Percentiles rank a stretch among this genome's conserved stretches.
These are phyloP conservation scores for Curvularia hawaiiensis DNA, from an alignment of 2,329 filamentous ascomycete species.

Conservation along the genomic window DNA sequence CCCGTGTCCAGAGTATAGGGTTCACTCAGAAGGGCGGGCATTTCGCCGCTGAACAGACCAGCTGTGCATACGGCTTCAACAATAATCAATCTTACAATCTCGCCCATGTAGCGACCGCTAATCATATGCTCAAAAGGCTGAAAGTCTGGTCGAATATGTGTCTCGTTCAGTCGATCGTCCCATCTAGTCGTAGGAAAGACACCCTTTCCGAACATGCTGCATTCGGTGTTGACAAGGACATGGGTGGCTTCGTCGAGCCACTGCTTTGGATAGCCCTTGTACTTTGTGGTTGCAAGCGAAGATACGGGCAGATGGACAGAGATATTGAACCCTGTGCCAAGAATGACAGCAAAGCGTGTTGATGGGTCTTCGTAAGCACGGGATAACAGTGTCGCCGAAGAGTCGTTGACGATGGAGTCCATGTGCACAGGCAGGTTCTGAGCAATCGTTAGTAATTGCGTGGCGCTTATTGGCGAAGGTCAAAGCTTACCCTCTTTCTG, in stretches of 20 bases:
- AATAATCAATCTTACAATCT: conserved; percentile 65
- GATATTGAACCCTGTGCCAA: conserved; percentile 69
- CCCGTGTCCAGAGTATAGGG: conserved; percentile 65
- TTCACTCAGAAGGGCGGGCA: conserved; percentile 61
- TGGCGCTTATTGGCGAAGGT: conserved; percentile 3
- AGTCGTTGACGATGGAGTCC: conserved; percentile 68
- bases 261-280: conserved; percentile 58
- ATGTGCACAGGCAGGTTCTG: conserved; percentile 62
- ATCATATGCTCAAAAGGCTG: conserved; percentile 70
- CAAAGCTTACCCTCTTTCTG: conserved; percentile 50
- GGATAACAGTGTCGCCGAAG: conserved; percentile 64
- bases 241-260: conserved; percentile 64
- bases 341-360: conserved; percentile 66
- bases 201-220: conserved; percentile 68
- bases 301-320: conserved; percentile 65
- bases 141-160: conserved; percentile 64
- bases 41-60: conserved; percentile 61
- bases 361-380: conserved; percentile 65
- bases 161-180: conserved; percentile 64
- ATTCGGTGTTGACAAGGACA: conserved; percentile 68
- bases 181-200: conserved; percentile 64
- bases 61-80: conserved; percentile 63
- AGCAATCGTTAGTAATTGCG: conserved; percentile 21
- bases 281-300: conserved; percentile 61
- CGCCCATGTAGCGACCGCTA: conserved; percentile 67